A percentile compares a stretch with the other conserved stretches of the same genome.
Evolutionary conservation across 2,329 filamentous ascomycete species (phyloP).

Genomic region (Aureobasidium uvarum): DNA sequence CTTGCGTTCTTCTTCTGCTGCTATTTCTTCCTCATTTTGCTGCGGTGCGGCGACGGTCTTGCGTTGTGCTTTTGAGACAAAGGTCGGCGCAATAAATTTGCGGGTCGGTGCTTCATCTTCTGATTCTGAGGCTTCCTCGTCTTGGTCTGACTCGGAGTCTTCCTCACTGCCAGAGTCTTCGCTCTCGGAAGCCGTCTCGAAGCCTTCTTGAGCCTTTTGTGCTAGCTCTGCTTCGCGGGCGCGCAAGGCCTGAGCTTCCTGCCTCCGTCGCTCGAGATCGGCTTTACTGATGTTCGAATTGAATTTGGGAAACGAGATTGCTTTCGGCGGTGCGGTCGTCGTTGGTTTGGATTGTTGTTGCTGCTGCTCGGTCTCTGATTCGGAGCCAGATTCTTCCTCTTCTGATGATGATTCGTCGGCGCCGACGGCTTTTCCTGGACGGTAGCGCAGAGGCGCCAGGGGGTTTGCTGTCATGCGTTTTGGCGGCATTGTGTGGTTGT

Average conservation of each 20-base stretch:
- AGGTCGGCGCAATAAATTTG: slow-evolving; percentile 63
- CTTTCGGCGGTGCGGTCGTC: slow-evolving; percentile 43
- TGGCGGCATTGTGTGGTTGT: slow-evolving; percentile 54
- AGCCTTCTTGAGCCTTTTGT: slow-evolving; percentile 55
- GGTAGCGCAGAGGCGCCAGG: slow-evolving; percentile 73
- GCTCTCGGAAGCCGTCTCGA: slow-evolving; percentile 56
- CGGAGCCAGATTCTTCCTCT: slow-evolving; percentile 43
- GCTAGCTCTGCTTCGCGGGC: slow-evolving; percentile 38
- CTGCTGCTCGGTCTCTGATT: slow-evolving; percentile 49
- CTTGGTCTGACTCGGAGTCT: slow-evolving; percentile 26
- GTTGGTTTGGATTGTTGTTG: slow-evolving; percentile 38
- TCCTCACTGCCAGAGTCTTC: slow-evolving; percentile 42
- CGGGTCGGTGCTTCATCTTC: slow-evolving; percentile 59
- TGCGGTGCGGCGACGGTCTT: slow-evolving; percentile 40
- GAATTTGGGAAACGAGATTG: slow-evolving; percentile 49
- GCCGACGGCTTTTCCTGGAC: slow-evolving; percentile 73
- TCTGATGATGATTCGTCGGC: slow-evolving; percentile 44
- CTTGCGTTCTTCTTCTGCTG: slow-evolving; percentile 54
- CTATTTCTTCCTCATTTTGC: slow-evolving; percentile 36
- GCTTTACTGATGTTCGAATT: slow-evolving; percentile 46
- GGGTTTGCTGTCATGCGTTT: slow-evolving; percentile 95
- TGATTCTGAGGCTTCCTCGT: slow-evolving; percentile 56
- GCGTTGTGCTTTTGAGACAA: slow-evolving; percentile 63
- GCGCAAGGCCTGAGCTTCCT: slow-evolving; percentile 30
- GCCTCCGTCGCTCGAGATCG: slow-evolving; percentile 38